Evolutionary conservation across 257 asterid species (phyloP).

Genomic region (Nicotiana knightiana): DNA sequence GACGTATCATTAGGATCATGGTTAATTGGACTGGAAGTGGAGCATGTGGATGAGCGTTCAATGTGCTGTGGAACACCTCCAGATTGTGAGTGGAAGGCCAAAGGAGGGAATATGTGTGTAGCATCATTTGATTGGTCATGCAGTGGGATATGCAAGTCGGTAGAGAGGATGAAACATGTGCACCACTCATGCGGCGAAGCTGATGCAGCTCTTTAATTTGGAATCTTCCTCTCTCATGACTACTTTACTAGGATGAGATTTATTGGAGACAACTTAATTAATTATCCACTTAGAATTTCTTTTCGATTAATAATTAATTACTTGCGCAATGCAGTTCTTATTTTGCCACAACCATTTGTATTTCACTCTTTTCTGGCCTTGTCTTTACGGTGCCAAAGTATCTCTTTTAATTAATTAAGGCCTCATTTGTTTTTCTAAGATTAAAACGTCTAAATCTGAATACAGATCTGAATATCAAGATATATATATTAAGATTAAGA

Average conservation of each 20-base stretch:
- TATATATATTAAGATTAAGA: too few species aligned
- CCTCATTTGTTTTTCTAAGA: too few species aligned
- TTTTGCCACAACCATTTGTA: background rate
- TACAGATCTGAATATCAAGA: too few species aligned
- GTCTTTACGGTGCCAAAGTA: background rate
- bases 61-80: conserved; percentile 85
- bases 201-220: conserved; percentile 42
- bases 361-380: background rate
- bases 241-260: background rate
- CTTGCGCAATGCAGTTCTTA: background rate
- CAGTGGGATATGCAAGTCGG: conserved; percentile 79
- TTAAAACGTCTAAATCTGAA: too few species aligned
- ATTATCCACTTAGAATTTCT: background rate
- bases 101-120: conserved; percentile 54
- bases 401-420: too few species aligned
- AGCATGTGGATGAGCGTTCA: conserved; percentile 61
- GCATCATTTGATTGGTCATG: conserved; percentile 85
- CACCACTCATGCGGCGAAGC: conserved; percentile 67
- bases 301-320: too few species aligned
- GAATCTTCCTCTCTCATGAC: conserved; percentile 19
- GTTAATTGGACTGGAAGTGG: conserved; percentile 81
- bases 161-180: conserved; percentile 59
- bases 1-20: conserved; percentile 73
- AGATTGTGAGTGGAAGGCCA: conserved; percentile 49
- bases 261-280: too few species aligned